phyloP scores from a whole-genome alignment of 176 grass and related monocot genomes.

The Cenchrus americanus region DNA sequence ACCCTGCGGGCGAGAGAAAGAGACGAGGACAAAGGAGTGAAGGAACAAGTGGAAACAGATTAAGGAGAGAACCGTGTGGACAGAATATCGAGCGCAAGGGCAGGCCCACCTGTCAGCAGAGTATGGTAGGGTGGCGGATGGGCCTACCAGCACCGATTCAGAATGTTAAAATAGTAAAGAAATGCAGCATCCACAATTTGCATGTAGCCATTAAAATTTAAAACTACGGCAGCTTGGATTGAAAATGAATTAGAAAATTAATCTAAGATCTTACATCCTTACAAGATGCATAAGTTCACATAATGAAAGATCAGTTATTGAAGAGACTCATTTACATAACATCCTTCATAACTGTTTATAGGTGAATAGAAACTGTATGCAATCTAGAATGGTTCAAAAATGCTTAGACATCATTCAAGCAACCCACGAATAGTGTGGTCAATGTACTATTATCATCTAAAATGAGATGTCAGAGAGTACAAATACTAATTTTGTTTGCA shows the following conservation, averaged over 20 bases:
- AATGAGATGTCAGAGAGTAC: not conserved
- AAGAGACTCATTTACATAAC: not conserved
- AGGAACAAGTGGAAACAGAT: no score
- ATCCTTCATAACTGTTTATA: not conserved
- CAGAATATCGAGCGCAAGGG: no score
- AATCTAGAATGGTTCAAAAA: not conserved
- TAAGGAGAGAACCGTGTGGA: no score
- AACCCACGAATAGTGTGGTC: not conserved
- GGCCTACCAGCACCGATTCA: no score
- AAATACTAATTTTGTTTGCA: not conserved
- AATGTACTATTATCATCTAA: not conserved
- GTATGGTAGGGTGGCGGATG: no score
- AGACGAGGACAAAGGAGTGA: no score
- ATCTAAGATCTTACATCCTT: not conserved
- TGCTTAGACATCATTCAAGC: not conserved
- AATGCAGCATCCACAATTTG: not conserved
- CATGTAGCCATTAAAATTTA: not conserved
- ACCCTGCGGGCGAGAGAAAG: no score
- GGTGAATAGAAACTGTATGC: not conserved
- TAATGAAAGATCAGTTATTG: not conserved
- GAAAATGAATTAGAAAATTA: not conserved
- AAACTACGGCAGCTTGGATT: not conserved
- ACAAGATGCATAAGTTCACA: not conserved
- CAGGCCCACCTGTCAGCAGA: no score
- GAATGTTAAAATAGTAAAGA: no score